Evolutionary conservation across 148 eudicot genomes (phyloP).

Genomic region (Rhododendron vialii): DNA sequence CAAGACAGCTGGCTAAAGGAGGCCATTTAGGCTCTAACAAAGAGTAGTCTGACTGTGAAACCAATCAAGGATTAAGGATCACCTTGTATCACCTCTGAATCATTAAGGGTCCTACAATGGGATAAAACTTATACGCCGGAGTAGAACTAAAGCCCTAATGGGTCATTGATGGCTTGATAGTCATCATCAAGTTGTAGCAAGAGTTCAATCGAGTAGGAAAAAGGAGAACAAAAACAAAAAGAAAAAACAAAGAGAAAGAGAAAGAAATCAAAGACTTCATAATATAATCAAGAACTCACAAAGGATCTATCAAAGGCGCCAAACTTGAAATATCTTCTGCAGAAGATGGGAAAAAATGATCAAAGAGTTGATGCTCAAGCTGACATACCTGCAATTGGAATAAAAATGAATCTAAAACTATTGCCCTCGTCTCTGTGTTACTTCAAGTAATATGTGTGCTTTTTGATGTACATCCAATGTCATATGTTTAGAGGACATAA

Average conservation of each 20-base stretch:
- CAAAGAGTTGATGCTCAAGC: constrained; percentile 94
- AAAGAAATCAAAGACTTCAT: constrained; percentile 7
- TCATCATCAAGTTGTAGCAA: not conserved
- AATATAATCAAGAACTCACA: constrained; percentile 49
- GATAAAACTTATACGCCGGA: not conserved
- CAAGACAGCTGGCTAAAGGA: not conserved
- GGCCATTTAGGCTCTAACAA: not conserved
- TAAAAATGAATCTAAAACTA: not conserved
- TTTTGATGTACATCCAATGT: not conserved
- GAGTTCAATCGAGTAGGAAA: not conserved
- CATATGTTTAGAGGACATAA: not conserved
- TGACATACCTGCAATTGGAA: constrained; percentile 73
- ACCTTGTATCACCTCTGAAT: not conserved
- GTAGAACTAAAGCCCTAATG: not conserved
- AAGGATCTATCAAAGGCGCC: constrained; percentile 88
- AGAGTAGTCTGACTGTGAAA: not conserved
- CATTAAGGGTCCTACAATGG: not conserved
- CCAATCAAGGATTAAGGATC: not conserved
- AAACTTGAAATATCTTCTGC: constrained; percentile 85
- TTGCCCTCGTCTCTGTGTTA: not conserved
- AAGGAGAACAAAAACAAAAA: not conserved
- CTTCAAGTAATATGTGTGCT: not conserved
- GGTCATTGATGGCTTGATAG: not conserved
- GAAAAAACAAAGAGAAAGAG: not conserved
- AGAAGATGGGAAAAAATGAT: constrained; percentile 95